Conservation (phyloP, 805 yeast species). For the Candida wancherniae region DNA sequence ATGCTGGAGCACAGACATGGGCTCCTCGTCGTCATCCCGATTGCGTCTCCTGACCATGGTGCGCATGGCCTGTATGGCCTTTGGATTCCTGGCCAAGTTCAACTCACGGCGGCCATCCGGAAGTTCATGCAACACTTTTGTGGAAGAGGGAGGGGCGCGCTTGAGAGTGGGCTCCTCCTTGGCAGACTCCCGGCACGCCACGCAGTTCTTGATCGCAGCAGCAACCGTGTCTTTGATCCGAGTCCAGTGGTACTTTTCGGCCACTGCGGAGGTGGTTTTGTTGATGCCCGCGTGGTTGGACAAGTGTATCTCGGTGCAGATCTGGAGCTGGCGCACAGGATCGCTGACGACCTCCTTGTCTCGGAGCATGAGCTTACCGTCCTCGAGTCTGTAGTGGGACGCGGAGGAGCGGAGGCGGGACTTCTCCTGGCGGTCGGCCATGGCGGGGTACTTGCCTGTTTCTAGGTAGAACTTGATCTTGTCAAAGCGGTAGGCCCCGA, state of each 20-base stretch:
- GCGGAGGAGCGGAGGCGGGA: conserved; percentile 80
- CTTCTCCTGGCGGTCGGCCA: conserved; percentile 77
- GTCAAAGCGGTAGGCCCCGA: conserved; percentile 63
- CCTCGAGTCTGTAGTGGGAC: conserved; percentile 64
- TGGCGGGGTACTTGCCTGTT: conserved; percentile 82
- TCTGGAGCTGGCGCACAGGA: conserved; percentile 65
- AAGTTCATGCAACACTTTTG: no score
- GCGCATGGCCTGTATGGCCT: not conserved
- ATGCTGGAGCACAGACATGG: conserved; percentile 24
- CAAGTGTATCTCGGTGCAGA: conserved; percentile 67
- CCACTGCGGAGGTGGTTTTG: conserved; percentile 71
- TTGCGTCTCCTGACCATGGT: not conserved
- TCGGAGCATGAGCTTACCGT: conserved; percentile 70
- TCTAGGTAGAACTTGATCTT: conserved; percentile 71
- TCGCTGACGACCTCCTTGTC: conserved; percentile 83
- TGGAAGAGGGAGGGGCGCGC: no score
- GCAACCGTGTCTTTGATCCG: conserved; percentile 85
- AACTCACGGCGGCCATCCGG: no score
- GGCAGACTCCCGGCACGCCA: conserved; percentile 57
- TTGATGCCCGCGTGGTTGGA: conserved; percentile 82
- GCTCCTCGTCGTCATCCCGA: conserved; percentile 26
- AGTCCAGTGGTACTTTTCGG: conserved; percentile 86
- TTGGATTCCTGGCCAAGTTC: no score
- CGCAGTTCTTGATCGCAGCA: conserved; percentile 70
- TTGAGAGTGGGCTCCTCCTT: conserved; percentile 19